These are phyloP conservation scores for Sporothrix mexicana DNA, from an alignment of 2,329 filamentous ascomycete species.

Conservation along the genomic window DNA sequence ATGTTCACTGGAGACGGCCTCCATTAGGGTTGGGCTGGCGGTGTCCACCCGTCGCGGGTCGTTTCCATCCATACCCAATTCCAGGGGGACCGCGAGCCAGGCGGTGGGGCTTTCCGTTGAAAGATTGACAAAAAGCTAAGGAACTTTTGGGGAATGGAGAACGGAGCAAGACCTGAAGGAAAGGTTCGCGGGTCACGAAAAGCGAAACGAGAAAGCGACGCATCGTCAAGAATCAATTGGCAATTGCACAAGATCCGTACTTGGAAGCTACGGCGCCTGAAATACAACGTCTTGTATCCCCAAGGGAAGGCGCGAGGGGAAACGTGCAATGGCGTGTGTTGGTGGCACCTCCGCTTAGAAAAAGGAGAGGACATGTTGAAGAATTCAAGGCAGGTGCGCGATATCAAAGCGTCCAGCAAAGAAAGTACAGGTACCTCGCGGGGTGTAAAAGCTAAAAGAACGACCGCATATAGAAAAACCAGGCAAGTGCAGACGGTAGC, in stretches of 20 bases:
- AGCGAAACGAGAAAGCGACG: neutral
- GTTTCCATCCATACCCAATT: constrained; percentile 15
- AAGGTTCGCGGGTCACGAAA: neutral
- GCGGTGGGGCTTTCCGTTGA: neutral
- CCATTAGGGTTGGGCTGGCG: constrained; percentile 27
- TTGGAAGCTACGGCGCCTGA: no score
- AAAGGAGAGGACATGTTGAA: neutral
- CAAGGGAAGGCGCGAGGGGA: neutral
- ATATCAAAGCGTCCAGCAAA: neutral
- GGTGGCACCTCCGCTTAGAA: neutral
- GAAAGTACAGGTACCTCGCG: neutral
- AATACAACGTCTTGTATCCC: no score
- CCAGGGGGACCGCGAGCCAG: constrained; percentile 36
- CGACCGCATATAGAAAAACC: neutral
- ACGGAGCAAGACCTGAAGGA: constrained; percentile 1
- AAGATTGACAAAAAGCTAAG: neutral
- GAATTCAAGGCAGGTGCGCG: constrained; percentile 1
- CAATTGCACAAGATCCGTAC: neutral
- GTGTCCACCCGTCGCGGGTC: constrained; percentile 28
- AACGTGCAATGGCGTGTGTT: no score
- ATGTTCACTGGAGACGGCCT: neutral
- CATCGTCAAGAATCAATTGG: neutral
- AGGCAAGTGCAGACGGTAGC: neutral
- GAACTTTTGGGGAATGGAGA: neutral
- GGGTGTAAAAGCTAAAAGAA: neutral